Conservation (phyloP, 495 filamentous ascomycete species). For the Oleoguttula mirabilis region DNA sequence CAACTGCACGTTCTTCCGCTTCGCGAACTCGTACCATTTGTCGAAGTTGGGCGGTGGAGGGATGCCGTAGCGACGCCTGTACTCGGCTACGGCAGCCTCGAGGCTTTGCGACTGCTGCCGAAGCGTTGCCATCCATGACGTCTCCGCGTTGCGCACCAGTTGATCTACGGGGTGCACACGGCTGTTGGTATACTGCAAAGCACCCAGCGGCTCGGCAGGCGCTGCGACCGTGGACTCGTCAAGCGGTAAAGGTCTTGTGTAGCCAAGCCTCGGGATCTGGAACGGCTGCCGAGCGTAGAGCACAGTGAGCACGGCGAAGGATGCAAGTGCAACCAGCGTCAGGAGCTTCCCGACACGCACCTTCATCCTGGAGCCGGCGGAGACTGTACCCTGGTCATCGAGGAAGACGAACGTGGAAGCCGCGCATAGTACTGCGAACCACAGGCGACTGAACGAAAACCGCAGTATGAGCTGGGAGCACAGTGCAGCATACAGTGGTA, state of each 20-base stretch:
- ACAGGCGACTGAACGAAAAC: slow-evolving; percentile 13
- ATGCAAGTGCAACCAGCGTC: slow-evolving; percentile 15
- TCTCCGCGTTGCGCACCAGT: slow-evolving; percentile 40
- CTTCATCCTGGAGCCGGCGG: slow-evolving; percentile 3
- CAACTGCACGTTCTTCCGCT: slow-evolving; percentile 46
- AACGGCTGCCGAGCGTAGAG: slow-evolving; percentile 8
- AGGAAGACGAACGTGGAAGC: slow-evolving; percentile 11
- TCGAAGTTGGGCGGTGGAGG: slow-evolving; percentile 54
- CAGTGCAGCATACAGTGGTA: slow-evolving; percentile 15
- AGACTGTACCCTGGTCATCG: slow-evolving; percentile 3
- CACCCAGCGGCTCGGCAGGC: slow-evolving; percentile 12
- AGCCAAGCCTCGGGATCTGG: neutral
- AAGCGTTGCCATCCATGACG: slow-evolving; percentile 36
- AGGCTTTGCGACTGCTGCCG: slow-evolving; percentile 39
- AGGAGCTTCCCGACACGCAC: slow-evolving; percentile 9
- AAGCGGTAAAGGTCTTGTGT: neutral
- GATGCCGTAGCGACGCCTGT: slow-evolving; percentile 44
- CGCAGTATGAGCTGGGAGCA: slow-evolving; percentile 9
- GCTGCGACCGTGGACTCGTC: neutral
- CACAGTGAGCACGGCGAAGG: slow-evolving; percentile 11
- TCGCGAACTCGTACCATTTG: slow-evolving; percentile 64
- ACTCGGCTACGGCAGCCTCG: slow-evolving; percentile 43
- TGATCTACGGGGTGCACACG: slow-evolving; percentile 40
- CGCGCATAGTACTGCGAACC: slow-evolving; percentile 19
- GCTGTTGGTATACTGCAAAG: slow-evolving; percentile 20